Percentiles rank a stretch among this genome's conserved stretches.
Conservation (phyloP, 2,329 filamentous ascomycete genomes). For the Diaporthe caulivora region DNA sequence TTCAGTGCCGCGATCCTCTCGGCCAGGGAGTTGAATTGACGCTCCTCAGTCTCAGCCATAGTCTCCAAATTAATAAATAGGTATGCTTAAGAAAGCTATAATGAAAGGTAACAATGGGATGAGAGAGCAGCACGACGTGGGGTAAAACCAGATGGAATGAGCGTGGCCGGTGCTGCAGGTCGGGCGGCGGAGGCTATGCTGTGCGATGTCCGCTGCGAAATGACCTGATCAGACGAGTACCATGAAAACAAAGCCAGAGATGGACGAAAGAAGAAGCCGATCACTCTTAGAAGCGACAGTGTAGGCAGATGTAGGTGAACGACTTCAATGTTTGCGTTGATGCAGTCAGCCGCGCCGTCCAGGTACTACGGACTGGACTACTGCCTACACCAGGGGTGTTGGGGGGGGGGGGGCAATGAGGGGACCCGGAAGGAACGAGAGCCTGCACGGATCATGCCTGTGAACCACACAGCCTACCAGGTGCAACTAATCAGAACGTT, state of each 20-base stretch:
- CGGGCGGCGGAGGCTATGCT: conserved; percentile 10
- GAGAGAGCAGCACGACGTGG: neutral
- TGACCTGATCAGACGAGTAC: conserved; percentile 1
- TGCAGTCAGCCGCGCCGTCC: conserved; percentile 16
- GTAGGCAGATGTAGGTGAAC: neutral
- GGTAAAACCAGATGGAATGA: conserved; percentile 24
- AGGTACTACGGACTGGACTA: neutral
- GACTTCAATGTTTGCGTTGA: conserved; percentile 24
- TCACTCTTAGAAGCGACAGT: neutral
- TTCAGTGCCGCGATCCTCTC: conserved; percentile 76
- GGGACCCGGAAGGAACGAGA: conserved; percentile 10
- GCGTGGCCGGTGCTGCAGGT: neutral
- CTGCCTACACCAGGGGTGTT: too few species aligned
- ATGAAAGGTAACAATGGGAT: conserved; percentile 1
- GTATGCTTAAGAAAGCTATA: conserved; percentile 8
- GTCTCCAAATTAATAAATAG: conserved; percentile 17
- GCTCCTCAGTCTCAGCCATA: conserved; percentile 74
- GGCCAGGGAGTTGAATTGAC: conserved; percentile 70
- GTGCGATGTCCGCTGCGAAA: conserved; percentile 5
- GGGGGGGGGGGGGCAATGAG: neutral
- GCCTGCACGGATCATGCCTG: conserved; percentile 21
- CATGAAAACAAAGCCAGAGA: neutral
- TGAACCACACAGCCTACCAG: conserved; percentile 28
- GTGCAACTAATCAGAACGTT: conserved; percentile 20
- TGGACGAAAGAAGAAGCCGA: neutral